Conservation (phyloP, 2,329 filamentous ascomycete genomes). For the Fusarium transvaalense region DNA sequence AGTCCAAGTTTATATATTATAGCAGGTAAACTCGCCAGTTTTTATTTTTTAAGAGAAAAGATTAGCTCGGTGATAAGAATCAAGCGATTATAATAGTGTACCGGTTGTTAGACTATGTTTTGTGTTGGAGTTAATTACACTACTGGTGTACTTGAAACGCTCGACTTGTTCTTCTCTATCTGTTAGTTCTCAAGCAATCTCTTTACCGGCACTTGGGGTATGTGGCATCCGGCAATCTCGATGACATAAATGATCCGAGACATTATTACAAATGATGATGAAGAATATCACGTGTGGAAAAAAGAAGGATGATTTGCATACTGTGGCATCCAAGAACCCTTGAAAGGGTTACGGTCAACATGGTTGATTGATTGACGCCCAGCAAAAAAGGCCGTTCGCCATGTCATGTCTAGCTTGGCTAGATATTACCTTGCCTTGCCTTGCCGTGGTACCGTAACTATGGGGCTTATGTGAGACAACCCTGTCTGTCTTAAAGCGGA, state of each 20-base stretch:
- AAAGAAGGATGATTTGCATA: not conserved
- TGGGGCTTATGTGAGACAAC: slow-evolving; percentile 6
- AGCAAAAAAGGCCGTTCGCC: not conserved
- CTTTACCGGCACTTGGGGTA: not conserved
- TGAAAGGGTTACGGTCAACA: not conserved
- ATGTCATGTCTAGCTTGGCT: not conserved
- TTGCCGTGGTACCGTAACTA: slow-evolving; percentile 1
- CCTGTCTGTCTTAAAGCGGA: not conserved
- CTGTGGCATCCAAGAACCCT: not conserved
- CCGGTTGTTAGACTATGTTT: not conserved
- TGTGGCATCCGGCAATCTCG: not conserved
- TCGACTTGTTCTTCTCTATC: not conserved
- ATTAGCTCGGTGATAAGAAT: not conserved
- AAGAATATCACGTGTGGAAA: not conserved
- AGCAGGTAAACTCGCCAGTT: not conserved
- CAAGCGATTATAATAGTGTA: not conserved
- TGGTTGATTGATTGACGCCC: not conserved
- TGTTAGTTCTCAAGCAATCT: not conserved
- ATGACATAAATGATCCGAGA: not conserved
- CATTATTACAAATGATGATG: not conserved
- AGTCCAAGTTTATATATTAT: not conserved
- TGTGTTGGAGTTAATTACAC: too few relatives aligned
- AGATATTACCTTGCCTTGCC: too few relatives aligned
- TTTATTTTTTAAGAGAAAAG: too few relatives aligned
- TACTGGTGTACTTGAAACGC: not conserved